Base-by-base conservation (phyloP, 2,329 filamentous ascomycete species). In the Pyricularia sp. region DNA sequence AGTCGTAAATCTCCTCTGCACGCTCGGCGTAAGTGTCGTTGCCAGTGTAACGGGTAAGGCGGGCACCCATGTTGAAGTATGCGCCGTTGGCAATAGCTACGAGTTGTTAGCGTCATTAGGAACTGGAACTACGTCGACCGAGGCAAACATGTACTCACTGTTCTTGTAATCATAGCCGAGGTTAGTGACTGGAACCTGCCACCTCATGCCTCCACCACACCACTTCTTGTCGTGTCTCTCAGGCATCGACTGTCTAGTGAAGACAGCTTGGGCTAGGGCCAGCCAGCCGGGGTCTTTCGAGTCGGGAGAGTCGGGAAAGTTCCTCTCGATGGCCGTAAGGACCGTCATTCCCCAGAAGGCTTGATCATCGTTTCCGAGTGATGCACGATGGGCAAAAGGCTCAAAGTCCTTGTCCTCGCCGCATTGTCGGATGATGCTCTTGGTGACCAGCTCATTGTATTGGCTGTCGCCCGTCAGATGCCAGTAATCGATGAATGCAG, bases 131-230 rank as follows among this genome's bases (percentile, higher is more conserved):
- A 26, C 16, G 3, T 28, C 12, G 1, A 33, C 8, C 5, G 3
- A 9, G 4, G 9, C 13, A 16, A 26, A 6, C 19, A 35, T 7
- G 24, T 30, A 63, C 62, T 5, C 22, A 63, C 40, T 71, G 70
- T 87, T 87, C 73, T 87, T 93, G 78, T 93, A 92, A 71, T 87
- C 82, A 74, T 89, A 93, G 13, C 90, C 90, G n/a, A 78, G 80
- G 71, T 93, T 91, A 68, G 87, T 86, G 0, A 82, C 78, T 66
- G 86, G 90, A 64, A 93, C 87, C 77, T 94, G 90, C 88, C 89
- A 91, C 70, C 88, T 81, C 68, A 93, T 72, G 13, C 89, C 90
- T 68, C 89, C 89, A 35, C 80, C 78, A 71, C 90, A 93, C 1
- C 78, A 9, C 79, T 81, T 70, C 91, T 87, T 77, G 89, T 88